Conservation (phyloP, 768 basidiomycete species). For the Leccinum arenicola region DNA sequence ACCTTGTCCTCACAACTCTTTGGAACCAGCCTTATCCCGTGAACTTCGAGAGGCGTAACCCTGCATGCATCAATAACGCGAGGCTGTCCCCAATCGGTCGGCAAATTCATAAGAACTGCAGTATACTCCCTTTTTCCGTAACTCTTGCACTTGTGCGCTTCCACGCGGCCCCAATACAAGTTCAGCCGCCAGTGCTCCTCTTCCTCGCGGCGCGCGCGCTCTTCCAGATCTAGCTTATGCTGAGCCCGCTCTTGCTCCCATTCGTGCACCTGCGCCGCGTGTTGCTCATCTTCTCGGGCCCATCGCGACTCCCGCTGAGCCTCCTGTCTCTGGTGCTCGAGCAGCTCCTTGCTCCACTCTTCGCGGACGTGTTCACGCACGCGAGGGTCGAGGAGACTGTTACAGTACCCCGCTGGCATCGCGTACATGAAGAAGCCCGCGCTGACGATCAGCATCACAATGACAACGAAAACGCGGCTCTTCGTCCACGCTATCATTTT, state of each 20-base stretch:
- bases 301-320: slow-evolving; percentile 15
- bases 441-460: slow-evolving; percentile 3
- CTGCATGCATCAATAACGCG: slow-evolving; percentile 24
- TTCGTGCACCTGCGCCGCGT: slow-evolving; percentile 2
- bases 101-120: slow-evolving; percentile 30
- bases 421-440: slow-evolving; percentile 5
- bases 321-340: slow-evolving; percentile 17
- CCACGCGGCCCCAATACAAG: slow-evolving; percentile 22
- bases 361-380: slow-evolving; percentile 20
- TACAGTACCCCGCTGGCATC: slow-evolving; percentile 16
- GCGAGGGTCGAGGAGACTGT: slow-evolving; percentile 16
- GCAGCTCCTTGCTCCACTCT: slow-evolving; percentile 20
- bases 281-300: slow-evolving; percentile 18
- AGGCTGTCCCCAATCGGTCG: slow-evolving; percentile 15
- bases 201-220: slow-evolving; percentile 18
- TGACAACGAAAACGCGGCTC: background rate
- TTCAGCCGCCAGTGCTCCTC: slow-evolving; percentile 18
- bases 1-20: slow-evolving; percentile 24
- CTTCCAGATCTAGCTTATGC: slow-evolving; percentile 17
- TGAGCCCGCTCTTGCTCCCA: slow-evolving; percentile 21
- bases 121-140: slow-evolving; percentile 31
- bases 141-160: slow-evolving; percentile 23
- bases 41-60: slow-evolving; percentile 22
- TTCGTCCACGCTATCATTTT: background rate
- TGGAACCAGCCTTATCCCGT: slow-evolving; percentile 18